These are phyloP conservation scores for Cystofilobasidium capitatum DNA, from an alignment of 768 basidiomycete genomes.

Conservation along the genomic window DNA sequence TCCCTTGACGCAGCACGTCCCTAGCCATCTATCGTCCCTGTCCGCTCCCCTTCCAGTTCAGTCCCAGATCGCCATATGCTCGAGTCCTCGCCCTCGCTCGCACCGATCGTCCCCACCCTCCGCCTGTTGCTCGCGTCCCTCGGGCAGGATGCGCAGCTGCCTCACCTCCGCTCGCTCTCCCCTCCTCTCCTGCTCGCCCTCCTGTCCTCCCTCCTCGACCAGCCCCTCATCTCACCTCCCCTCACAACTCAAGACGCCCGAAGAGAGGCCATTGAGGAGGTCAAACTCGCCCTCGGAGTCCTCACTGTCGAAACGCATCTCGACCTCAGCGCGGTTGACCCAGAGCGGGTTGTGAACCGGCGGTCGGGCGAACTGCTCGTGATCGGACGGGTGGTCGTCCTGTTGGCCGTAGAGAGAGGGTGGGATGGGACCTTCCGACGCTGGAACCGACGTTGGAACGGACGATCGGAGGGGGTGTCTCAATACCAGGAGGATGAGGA, in stretches of 20 bases:
- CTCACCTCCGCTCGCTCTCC: background rate
- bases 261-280: background rate
- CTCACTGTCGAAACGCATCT: background rate
- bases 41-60: too few relatives aligned
- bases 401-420: background rate
- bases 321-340: background rate
- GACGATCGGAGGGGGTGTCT: background rate
- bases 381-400: background rate
- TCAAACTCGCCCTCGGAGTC: background rate
- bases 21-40: too few relatives aligned
- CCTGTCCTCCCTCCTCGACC: background rate
- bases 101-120: background rate
- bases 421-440: background rate
- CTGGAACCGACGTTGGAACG: background rate
- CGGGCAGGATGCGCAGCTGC: background rate
- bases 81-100: background rate
- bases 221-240: background rate
- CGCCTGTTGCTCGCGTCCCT: background rate
- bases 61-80: too few relatives aligned
- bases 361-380: background rate
- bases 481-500: background rate
- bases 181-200: background rate
- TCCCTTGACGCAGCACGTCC: too few relatives aligned
- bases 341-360: background rate
- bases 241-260: background rate